A percentile compares a stretch with the other conserved stretches of the same genome.
Evolutionary conservation across 352 stramenopile species (phyloP).

Genomic region (Phytophthora foliorum): DNA sequence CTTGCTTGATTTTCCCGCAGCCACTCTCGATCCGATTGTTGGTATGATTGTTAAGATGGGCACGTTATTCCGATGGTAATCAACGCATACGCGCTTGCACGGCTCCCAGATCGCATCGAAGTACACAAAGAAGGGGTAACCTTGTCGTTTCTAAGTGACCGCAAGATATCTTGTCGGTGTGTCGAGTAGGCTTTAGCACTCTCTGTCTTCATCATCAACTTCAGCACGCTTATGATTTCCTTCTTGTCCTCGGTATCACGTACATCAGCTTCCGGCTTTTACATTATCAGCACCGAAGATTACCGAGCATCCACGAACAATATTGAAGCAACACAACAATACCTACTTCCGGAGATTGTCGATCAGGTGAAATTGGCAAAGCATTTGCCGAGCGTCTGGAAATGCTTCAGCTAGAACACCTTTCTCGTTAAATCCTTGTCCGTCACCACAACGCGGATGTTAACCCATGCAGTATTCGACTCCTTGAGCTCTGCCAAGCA

Average conservation of each 20-base stretch:
- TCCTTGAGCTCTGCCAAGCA: conserved; percentile 9
- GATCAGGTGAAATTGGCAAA: conserved; percentile 20
- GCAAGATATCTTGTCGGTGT: neutral
- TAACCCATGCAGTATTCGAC: conserved; percentile 7
- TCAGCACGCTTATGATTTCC: neutral
- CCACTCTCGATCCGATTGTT: conserved; percentile 19
- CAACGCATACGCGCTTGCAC: conserved; percentile 4
- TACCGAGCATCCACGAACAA: too few relatives aligned
- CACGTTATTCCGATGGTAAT: conserved; percentile 8
- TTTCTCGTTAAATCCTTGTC: conserved; percentile 21
- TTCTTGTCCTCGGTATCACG: neutral
- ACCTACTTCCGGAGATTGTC: neutral
- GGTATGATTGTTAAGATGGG: conserved; percentile 14
- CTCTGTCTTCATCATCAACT: conserved; percentile 21
- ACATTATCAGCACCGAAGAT: too few relatives aligned
- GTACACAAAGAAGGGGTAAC: conserved; percentile 10
- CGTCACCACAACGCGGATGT: conserved; percentile 19
- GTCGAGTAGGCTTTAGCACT: neutral
- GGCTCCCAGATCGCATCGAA: conserved; percentile 18
- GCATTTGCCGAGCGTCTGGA: neutral
- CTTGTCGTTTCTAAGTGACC: conserved; percentile 7
- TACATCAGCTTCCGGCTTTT: conserved; percentile 9
- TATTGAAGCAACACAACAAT: too few relatives aligned
- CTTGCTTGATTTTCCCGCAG: conserved; percentile 15
- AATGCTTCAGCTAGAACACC: neutral